phyloP scores from a whole-genome alignment of 176 grass and related monocot genomes.

The Elaeis guineensis region DNA sequence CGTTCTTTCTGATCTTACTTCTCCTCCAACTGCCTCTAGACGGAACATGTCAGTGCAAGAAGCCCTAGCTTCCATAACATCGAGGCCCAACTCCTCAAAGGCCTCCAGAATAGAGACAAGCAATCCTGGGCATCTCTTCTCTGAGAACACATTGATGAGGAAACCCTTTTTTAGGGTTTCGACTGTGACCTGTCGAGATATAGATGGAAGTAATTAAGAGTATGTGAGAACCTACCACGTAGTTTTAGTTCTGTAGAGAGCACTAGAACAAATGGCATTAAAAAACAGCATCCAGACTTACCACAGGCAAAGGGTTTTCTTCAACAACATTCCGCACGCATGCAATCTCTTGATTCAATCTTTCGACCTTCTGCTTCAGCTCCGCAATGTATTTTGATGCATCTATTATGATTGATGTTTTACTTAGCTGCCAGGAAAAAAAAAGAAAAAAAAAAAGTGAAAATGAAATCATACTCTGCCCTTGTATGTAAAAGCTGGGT shows the following conservation, averaged over 20 bases:
- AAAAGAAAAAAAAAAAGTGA: not conserved
- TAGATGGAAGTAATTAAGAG: conserved; percentile 5
- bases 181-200: conserved; percentile 59
- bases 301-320: conserved; percentile 30
- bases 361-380: conserved; percentile 74
- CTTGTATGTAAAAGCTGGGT: not conserved
- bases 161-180: conserved; percentile 83
- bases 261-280: not conserved
- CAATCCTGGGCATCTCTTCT: conserved; percentile 63
- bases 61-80: conserved; percentile 64
- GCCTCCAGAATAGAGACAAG: conserved; percentile 64
- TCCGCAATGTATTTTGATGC: conserved; percentile 85
- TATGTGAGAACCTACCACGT: conserved; percentile 5
- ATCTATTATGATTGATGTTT: conserved; percentile 64
- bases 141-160: conserved; percentile 67
- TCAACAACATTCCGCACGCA: conserved; percentile 26
- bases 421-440: conserved; percentile 58
- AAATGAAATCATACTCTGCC: not conserved
- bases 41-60: conserved; percentile 71
- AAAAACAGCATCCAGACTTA: not conserved
- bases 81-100: conserved; percentile 83
- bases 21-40: conserved; percentile 62
- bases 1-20: conserved; percentile 25
- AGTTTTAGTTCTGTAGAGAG: not conserved
- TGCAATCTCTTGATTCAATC: conserved; percentile 72